A percentile compares a stretch with the other conserved stretches of the same genome.
Evolutionary conservation across 768 basidiomycete genomes (phyloP).

Genomic region (Termitomyces sp.): DNA sequence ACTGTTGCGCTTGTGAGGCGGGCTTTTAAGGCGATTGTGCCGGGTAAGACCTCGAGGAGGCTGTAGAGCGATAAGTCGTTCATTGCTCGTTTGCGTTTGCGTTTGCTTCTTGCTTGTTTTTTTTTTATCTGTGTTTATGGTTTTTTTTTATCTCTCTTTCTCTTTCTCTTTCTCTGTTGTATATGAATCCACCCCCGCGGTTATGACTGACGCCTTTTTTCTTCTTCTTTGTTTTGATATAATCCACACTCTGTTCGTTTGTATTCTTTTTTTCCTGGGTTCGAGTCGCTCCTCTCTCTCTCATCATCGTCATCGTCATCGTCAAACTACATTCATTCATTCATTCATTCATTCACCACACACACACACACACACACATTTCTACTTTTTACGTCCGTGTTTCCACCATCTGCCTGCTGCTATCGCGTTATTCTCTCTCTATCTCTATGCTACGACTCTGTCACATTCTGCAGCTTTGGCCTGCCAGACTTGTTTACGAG

Average conservation of each 20-base stretch:
- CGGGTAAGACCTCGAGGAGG: constrained; percentile 51
- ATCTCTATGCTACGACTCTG: neutral
- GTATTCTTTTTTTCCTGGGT: neutral
- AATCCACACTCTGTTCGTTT: neutral
- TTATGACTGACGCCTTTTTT: neutral
- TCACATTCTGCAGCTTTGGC: constrained; percentile 1
- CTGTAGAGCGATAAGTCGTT: too few relatives aligned
- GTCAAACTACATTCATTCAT: neutral
- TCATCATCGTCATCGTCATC: too few relatives aligned
- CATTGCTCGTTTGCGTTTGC: constrained; percentile 17
- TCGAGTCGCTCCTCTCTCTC: neutral
- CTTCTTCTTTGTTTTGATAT: neutral
- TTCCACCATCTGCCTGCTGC: constrained; percentile 5
- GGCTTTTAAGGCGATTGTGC: constrained; percentile 74
- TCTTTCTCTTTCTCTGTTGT: neutral
- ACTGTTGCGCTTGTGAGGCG: constrained; percentile 57
- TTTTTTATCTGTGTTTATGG: neutral
- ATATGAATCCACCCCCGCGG: neutral
- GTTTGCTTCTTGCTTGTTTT: neutral
- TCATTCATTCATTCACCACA: neutral
- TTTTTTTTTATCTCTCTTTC: constrained; percentile 1
- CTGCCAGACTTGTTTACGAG: constrained; percentile 2
- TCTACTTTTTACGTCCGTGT: neutral
- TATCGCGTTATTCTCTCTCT: constrained; percentile 10
- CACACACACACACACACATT: too few relatives aligned